Evolutionary conservation across 257 asterid genomes (phyloP).

Genomic region (Echites panduratus): DNA sequence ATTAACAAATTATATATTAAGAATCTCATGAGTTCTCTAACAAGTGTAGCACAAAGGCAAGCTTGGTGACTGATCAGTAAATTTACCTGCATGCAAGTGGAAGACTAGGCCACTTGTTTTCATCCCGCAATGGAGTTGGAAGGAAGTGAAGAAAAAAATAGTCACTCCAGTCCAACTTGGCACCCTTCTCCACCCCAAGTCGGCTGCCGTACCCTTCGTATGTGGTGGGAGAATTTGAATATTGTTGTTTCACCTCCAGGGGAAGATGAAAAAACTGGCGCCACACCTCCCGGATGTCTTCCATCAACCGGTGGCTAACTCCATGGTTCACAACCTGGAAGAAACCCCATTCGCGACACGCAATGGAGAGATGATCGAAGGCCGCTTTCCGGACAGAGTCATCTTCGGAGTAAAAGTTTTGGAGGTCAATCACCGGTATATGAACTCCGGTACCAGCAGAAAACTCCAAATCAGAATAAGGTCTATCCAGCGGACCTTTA

Average conservation of each 20-base stretch:
- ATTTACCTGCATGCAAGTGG: constrained; percentile 71
- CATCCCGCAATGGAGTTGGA: constrained; percentile 45
- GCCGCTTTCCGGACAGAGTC: constrained; percentile 25
- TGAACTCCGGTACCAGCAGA: background rate
- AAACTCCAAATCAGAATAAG: background rate
- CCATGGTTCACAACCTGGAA: constrained; percentile 93
- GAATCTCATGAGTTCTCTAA: no score
- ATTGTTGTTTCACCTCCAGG: constrained; percentile 54
- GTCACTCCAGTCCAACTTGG: constrained; percentile 83
- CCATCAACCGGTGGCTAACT: constrained; percentile 53
- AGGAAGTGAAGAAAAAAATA: constrained; percentile 68
- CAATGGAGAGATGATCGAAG: constrained; percentile 30
- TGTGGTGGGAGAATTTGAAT: constrained; percentile 62
- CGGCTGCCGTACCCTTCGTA: constrained; percentile 95
- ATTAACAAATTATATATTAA: no score
- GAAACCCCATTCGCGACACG: constrained; percentile 91
- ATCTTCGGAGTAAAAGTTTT: constrained; percentile 38
- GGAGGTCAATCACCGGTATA: constrained; percentile 53
- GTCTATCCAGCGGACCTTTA: constrained; percentile 58
- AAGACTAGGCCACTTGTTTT: constrained; percentile 62
- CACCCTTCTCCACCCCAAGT: constrained; percentile 66
- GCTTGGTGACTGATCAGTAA: no score
- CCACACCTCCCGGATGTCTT: constrained; percentile 47
- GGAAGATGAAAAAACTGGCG: constrained; percentile 69
- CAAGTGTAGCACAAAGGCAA: no score